Percentiles rank a stretch among this genome's conserved stretches.
Conservation (phyloP, 345 rosid species). For the Bruguiera parviflora region DNA sequence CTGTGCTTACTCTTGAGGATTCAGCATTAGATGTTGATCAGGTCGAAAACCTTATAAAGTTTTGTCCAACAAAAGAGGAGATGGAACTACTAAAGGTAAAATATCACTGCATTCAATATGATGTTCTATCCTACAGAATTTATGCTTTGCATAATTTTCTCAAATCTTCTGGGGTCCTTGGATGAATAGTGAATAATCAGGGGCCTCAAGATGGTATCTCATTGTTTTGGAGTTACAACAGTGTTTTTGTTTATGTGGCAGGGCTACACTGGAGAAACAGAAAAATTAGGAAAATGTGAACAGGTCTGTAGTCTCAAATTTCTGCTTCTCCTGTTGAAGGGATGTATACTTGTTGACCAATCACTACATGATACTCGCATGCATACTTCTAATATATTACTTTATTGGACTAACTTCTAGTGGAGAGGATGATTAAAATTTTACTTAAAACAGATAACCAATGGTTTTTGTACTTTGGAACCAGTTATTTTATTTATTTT, state of each 20-base stretch:
- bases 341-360: neutral
- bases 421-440: neutral
- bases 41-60: constrained; percentile 85
- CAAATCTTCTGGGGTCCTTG: neutral
- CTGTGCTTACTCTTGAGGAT: constrained; percentile 76
- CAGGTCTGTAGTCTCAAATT: constrained; percentile 43
- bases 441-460: neutral
- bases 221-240: constrained; percentile 12
- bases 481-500: neutral
- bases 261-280: constrained; percentile 84
- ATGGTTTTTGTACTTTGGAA: neutral
- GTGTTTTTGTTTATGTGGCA: constrained; percentile 29
- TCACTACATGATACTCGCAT: no score
- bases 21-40: constrained; percentile 78
- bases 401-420: neutral
- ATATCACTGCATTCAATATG: neutral
- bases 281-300: constrained; percentile 89
- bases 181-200: neutral
- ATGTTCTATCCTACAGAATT: constrained; percentile 1
- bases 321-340: constrained; percentile 2
- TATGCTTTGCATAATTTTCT: constrained; percentile 5
- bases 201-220: constrained; percentile 16
- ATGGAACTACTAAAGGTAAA: constrained; percentile 71
- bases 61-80: constrained; percentile 93
- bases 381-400: neutral